Evolutionary conservation across 352 stramenopile species (phyloP), one percentile per base, ranked within the genome.

Genomic region (Phytophthora ohioensis): DNA sequence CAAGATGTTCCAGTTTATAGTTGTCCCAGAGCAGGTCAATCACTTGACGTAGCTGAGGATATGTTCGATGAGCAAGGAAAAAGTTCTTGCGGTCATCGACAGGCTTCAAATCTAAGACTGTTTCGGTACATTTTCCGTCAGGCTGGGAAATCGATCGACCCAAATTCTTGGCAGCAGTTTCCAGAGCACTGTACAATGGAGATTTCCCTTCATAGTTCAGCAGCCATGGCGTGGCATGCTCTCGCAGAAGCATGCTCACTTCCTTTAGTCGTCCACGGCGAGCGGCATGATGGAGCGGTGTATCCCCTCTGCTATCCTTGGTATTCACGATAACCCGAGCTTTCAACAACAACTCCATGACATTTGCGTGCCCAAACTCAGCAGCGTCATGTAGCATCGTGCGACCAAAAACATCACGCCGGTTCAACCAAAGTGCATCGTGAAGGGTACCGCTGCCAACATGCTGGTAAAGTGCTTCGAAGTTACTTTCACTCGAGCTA

Each of bases 11-110:
- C 2, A 69, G 12, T 1, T 74, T 62, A 17, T 85, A 89, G 8
- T 66, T 72, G 60, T 91, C 81, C 84, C 84, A 91, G 1, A 91
- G 54, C 13, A 91, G 63, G 66, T 90, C 81, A 41, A 91, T 88
- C 13, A 90, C 84, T 76, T 91, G 84, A 1, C 80, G 81, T 12
- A 90, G 76, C 34, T 80, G 76, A 17, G 76, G 55, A 53, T 91
- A 91, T 15, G 63, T 74, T 1, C 73, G 64, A 32, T 80, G 74
- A 4, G 60, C 67, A 3, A 70, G 49, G 9, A 84, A 73, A 42
- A 80, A 84, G 32, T 88, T 84, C 34, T 79, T 85, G 17, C 61
- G 49, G 27, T 71, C 34, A 30, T 71, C 46, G 3, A 41, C 48
- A 32, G 31, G 17, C 17, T 69, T 59, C n/a, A 4, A 17, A 58